These are phyloP conservation scores for Exophiala sp. DNA, from an alignment of 2,329 filamentous ascomycete species.

Conservation along the genomic window DNA sequence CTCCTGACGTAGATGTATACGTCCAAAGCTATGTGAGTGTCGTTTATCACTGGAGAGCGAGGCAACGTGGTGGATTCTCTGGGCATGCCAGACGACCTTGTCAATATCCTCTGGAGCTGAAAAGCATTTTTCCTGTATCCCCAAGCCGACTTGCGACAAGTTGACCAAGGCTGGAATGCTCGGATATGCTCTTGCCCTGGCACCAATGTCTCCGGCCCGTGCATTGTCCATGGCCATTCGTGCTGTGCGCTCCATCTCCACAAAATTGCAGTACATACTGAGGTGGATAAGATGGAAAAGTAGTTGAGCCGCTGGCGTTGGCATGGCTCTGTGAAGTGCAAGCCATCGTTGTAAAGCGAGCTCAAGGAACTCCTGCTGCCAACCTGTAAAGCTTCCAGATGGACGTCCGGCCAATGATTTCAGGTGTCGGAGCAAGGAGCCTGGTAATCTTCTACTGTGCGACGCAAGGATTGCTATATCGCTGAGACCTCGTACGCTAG, in stretches of 20 bases:
- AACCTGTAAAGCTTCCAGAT: background rate
- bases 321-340: background rate
- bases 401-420: background rate
- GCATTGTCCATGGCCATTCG: background rate
- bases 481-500: background rate
- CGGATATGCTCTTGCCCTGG: too few species aligned
- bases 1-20: slow-evolving; percentile 1
- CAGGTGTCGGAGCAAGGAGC: background rate
- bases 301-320: background rate
- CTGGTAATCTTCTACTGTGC: background rate
- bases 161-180: too few species aligned
- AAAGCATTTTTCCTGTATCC: slow-evolving; percentile 2
- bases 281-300: slow-evolving; percentile 5
- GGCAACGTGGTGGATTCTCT: background rate
- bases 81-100: slow-evolving; percentile 4
- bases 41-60: background rate
- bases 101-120: background rate
- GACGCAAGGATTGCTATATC: background rate
- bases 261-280: slow-evolving; percentile 1
- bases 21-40: background rate
- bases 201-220: background rate
- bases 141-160: too few species aligned
- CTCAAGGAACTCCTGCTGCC: slow-evolving; percentile 5
- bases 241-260: background rate
- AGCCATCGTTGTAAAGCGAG: slow-evolving; percentile 5